Conservation (phyloP, 306 rosid species). For the Carpinus fangiana region DNA sequence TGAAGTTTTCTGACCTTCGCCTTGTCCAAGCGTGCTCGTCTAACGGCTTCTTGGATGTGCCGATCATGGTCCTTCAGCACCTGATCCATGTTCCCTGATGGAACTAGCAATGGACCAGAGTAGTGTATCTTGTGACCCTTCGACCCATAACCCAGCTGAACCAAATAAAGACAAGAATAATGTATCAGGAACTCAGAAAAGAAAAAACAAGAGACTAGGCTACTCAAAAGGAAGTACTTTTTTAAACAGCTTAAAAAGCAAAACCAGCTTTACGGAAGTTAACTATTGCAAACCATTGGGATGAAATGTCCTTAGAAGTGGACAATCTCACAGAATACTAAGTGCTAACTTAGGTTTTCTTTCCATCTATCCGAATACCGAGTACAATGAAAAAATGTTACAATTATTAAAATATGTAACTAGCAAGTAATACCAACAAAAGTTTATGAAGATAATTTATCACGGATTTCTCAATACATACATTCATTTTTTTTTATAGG, state of each 20-base stretch:
- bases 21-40: conserved; percentile 89
- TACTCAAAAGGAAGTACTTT: neutral
- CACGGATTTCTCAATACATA: no score
- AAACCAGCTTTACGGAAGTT: neutral
- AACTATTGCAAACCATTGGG: neutral
- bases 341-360: neutral
- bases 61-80: conserved; percentile 97
- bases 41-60: conserved; percentile 90
- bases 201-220: neutral
- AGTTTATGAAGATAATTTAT: neutral
- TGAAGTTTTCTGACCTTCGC: conserved; percentile 80
- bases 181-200: neutral
- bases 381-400: neutral
- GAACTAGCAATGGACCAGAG: conserved; percentile 93
- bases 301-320: neutral
- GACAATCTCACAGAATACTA: neutral
- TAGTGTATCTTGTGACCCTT: conserved; percentile 94
- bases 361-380: neutral
- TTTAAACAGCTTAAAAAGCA: neutral
- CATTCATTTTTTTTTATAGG: no score
- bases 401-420: neutral
- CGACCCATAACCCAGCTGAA: conserved; percentile 85
- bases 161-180: conserved; percentile 9
- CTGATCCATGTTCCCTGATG: conserved; percentile 95
- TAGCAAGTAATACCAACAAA: neutral